Base-by-base conservation (phyloP, 2,329 filamentous ascomycete species). In the Knufia fluminis region DNA sequence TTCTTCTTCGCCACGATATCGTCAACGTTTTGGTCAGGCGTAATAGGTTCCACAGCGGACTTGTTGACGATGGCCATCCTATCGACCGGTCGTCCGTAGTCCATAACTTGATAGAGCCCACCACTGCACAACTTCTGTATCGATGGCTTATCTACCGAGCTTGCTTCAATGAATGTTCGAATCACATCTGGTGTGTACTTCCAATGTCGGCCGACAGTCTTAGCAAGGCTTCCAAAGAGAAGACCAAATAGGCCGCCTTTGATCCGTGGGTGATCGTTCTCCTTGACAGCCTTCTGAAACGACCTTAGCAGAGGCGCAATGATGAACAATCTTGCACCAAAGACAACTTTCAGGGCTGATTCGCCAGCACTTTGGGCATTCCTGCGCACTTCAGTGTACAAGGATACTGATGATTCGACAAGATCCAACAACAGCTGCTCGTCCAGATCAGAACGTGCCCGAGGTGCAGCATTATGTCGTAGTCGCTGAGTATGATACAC, bases 401-500 rank as follows among this genome's bases (percentile, higher is more conserved):
- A 72, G 0, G 91, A 97, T 2, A 94, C 82, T 55, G 86, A 89
- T 0, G 91, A 96, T 59, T 94, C 79, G 3, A 90, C 88, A 32
- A 98, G 75, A 64, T 98, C 90, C 14, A 94, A 73, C 1, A 98
- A 73, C 10, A 98, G 71, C 12, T 75, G 77, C 65, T 89, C 91
- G 66, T 98, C 92, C 1, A 98, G 73, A n/a, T 89, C 83, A 28
- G 88, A 94, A 64, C 91, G 90, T 39, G 86, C 85, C 46, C 92
- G 79, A 17, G 91, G 86, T 1, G 87, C 83, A 23, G 91, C 85
- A 60, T 97, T 98, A 68, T 96, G 90, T 58, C 94, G 87, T 45
- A 95, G 75, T n/a, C 92, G 83, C 64, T 96, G 85, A 49, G 96
- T 76, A 61, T 97, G 90, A 64, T 98, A 98, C 1, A 94, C 85